Conservation (phyloP, 140 eudicot species). For the Bidens hawaiensis region DNA sequence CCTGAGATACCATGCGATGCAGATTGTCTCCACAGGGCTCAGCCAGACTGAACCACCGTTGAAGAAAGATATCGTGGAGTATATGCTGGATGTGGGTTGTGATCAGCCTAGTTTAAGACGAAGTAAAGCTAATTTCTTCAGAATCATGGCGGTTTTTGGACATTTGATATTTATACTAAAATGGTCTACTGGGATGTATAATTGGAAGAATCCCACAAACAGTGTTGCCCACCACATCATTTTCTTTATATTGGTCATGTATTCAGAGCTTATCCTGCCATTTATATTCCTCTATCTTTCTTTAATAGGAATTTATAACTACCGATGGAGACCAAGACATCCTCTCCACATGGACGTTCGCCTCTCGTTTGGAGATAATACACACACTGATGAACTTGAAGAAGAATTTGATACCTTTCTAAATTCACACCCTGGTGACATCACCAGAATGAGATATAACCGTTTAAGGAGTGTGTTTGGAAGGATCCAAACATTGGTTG, state of each 20-base stretch:
- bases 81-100: neutral
- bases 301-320: neutral
- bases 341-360: neutral
- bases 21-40: slow-evolving; percentile 58
- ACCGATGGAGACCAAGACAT: neutral
- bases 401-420: too few relatives aligned
- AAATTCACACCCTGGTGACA: too few relatives aligned
- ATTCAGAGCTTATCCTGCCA: neutral
- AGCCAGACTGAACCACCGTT: slow-evolving; percentile 74
- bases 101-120: slow-evolving; percentile 47
- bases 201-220: neutral
- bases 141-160: slow-evolving; percentile 29
- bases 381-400: too few relatives aligned
- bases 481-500: neutral
- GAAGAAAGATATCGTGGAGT: slow-evolving; percentile 49
- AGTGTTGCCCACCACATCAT: neutral
- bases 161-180: neutral
- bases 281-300: neutral
- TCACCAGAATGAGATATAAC: too few relatives aligned
- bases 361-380: too few relatives aligned
- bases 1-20: slow-evolving; percentile 67
- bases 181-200: neutral
- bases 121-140: slow-evolving; percentile 66
- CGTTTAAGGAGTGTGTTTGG: too few relatives aligned
- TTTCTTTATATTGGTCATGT: neutral